phyloP scores from a whole-genome alignment of 768 basidiomycete genomes.

The Russula sp. region DNA sequence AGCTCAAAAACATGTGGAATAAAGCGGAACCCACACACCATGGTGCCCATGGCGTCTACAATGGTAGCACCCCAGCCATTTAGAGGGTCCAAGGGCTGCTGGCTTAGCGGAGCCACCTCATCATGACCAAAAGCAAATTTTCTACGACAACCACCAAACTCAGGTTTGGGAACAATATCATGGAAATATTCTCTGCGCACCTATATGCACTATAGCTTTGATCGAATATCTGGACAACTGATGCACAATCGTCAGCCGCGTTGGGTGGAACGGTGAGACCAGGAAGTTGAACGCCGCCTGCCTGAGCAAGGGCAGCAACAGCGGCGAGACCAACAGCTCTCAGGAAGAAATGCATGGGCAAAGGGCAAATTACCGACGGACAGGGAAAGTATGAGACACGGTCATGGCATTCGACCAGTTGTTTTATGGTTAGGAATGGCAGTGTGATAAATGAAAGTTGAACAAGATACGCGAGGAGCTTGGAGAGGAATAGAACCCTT shows the following conservation, averaged over 20 bases:
- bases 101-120: conserved; percentile 50
- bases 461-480: not conserved
- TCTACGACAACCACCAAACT: conserved; percentile 35
- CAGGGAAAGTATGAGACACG: not conserved
- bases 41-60: conserved; percentile 58
- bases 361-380: not conserved
- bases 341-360: not conserved
- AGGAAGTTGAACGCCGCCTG: not conserved
- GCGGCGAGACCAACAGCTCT: not conserved
- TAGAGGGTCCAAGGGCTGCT: conserved; percentile 40
- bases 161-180: not conserved
- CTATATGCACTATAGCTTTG: conserved; percentile 2
- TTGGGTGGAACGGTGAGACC: not conserved
- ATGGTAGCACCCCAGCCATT: conserved; percentile 59
- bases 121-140: conserved; percentile 59
- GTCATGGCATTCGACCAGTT: not conserved
- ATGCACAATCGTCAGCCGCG: not conserved
- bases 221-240: conserved; percentile 4
- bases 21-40: conserved; percentile 40
- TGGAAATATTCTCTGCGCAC: not conserved
- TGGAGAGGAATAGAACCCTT: not conserved
- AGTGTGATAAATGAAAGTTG: too few relatives aligned
- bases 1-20: conserved; percentile 35
- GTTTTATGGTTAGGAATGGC: not conserved
- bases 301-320: not conserved